Evolutionary conservation across 192 early-diverging fungal species (phyloP), one percentile per base, ranked within the genome.

Genomic region (Thamnidium elegans): DNA sequence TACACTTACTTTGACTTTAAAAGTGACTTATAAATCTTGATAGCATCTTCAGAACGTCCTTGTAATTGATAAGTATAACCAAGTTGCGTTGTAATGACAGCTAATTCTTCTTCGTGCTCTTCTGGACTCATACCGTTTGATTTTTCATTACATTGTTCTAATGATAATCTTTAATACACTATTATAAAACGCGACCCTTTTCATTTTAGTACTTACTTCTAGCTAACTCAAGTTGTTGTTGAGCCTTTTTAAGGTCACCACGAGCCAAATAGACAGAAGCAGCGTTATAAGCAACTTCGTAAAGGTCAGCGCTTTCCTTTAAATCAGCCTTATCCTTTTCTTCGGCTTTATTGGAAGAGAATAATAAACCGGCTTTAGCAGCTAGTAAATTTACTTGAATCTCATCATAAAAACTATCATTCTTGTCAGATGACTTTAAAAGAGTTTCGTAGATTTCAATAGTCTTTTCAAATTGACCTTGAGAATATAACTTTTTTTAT

Each of bases 41-140:
- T 66, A 17, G 89, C 88, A 50, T 86, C 67, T 0, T 76, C 66
- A 14, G 55, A 61, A 10, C 61, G 65, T 10, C 87, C 87, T 52
- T 84, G 75, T 17, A 87, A 48, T 68, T 91, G 89, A 54, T 84
- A 79, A 46, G 88, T 78, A 58, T 87, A 91, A 17, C 83, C 88
- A 26, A 86, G 77, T 72, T 91, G 89, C 10, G 81, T 72, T 7
- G 73, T 58, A 47, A 91, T 83, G 21, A 86, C 77, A 21, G 81
- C 78, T 50, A 89, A 53, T 65, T 91, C 89, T 32, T 82, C 75
- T 54, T 87, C 83, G 23, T 87, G 83, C 50, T 90, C 85, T 23
- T 86, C 77, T n/a, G 34, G 60, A 31, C 45, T 50, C 55, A 61
- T 53, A 50, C 55, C 66, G 7, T 39, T 32, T 65, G 88, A 86